Evolutionary conservation across 116 monocot species (phyloP).

Genomic region (Zostera marina): DNA sequence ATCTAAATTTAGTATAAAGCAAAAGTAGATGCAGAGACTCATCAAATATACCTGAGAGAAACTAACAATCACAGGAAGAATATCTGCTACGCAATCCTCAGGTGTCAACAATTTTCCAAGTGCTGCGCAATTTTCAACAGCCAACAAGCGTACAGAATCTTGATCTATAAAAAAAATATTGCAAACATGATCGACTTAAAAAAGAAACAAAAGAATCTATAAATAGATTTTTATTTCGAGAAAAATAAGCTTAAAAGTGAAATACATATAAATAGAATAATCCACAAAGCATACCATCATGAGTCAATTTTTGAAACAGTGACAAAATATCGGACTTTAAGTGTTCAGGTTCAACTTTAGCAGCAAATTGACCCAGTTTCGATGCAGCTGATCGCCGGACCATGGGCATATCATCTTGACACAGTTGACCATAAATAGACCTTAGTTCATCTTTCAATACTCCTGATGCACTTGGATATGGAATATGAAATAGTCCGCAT

Average conservation of each 20-base stretch:
- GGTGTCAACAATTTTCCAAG: conserved; percentile 84
- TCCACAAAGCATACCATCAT: conserved; percentile 45
- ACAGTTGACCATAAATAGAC: conserved; percentile 64
- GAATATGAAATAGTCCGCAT: conserved; percentile 86
- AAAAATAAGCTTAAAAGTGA: neutral
- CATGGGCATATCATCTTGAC: conserved; percentile 99
- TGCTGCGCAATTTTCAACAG: conserved; percentile 89
- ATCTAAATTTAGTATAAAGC: too few relatives aligned
- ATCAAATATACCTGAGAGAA: conserved; percentile 55
- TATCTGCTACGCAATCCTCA: conserved; percentile 73
- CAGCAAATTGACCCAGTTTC: conserved; percentile 84
- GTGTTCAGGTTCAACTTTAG: conserved; percentile 57
- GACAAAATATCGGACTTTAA: conserved; percentile 79
- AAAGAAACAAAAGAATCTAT: too few relatives aligned
- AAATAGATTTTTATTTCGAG: neutral
- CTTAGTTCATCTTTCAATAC: conserved; percentile 61
- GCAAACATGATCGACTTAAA: too few relatives aligned
- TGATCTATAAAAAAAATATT: conserved; percentile 39
- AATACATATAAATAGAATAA: conserved; percentile 1
- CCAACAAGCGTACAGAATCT: conserved; percentile 87
- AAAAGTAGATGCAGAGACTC: too few relatives aligned
- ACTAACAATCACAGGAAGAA: conserved; percentile 74
- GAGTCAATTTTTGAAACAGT: conserved; percentile 83
- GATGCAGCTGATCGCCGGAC: conserved; percentile 92
- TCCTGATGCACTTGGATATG: conserved; percentile 82